These are phyloP conservation scores for Microthlaspi erraticum DNA, from an alignment of 345 rosid species.

Conservation along the genomic window DNA sequence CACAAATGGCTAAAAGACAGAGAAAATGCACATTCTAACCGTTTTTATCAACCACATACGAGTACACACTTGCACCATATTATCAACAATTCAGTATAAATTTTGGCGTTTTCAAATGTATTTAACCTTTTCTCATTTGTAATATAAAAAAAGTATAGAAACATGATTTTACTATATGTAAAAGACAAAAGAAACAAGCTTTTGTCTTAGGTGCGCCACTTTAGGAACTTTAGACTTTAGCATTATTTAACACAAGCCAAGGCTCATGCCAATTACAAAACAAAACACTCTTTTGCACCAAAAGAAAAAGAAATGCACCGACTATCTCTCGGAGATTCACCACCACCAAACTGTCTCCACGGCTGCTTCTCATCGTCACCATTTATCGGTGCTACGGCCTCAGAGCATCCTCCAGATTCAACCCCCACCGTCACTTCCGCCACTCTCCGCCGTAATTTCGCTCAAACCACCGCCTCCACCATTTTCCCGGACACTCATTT, in stretches of 20 bases:
- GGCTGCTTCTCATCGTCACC: constrained; percentile 68
- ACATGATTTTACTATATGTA: not conserved
- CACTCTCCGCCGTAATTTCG: constrained; percentile 67
- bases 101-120: not conserved
- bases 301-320: constrained; percentile 47
- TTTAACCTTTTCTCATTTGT: not conserved
- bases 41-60: too few species aligned
- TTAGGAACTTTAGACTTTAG: constrained; percentile 21
- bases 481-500: constrained; percentile 75
- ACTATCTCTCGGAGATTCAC: constrained; percentile 50
- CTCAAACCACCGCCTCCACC: constrained; percentile 59
- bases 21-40: too few species aligned
- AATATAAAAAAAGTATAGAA: not conserved
- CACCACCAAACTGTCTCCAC: constrained; percentile 54
- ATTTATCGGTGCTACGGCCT: constrained; percentile 36
- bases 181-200: constrained; percentile 28
- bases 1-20: too few species aligned
- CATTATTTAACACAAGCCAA: constrained; percentile 25
- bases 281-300: not conserved
- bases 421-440: constrained; percentile 58
- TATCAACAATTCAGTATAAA: too few species aligned
- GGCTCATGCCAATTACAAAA: constrained; percentile 8
- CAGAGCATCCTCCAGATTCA: constrained; percentile 46
- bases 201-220: constrained; percentile 37
- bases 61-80: too few species aligned